These are phyloP conservation scores for Alternaria arbusti DNA, from an alignment of 2,329 filamentous ascomycete species.

Conservation along the genomic window DNA sequence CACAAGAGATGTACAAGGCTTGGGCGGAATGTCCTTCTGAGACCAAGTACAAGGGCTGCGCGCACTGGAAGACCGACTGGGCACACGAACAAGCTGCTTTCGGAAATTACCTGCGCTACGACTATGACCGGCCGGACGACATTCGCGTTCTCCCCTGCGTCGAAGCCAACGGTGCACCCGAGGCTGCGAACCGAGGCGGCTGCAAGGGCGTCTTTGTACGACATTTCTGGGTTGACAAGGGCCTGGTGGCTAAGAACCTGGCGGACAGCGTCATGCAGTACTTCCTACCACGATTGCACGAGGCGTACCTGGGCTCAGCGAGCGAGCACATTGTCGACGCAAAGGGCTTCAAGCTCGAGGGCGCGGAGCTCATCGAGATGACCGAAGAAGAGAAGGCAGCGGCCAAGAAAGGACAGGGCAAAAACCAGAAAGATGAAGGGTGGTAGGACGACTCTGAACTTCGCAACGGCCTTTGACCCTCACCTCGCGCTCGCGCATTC, in stretches of 20 bases:
- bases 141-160: conserved; percentile 48
- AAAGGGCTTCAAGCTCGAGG: conserved; percentile 43
- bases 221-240: conserved; percentile 50
- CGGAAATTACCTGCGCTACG: conserved; percentile 48
- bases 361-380: conserved; percentile 41
- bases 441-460: conserved; percentile 22
- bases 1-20: conserved; percentile 47
- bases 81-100: conserved; percentile 50
- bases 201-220: conserved; percentile 49
- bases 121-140: conserved; percentile 46
- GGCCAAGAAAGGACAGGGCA: conserved; percentile 24
- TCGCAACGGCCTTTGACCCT: neutral
- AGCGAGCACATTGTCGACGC: conserved; percentile 42
- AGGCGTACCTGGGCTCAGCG: conserved; percentile 37
- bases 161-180: conserved; percentile 48
- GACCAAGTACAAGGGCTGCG: conserved; percentile 43
- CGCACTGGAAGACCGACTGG: conserved; percentile 45
- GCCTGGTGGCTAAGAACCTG: conserved; percentile 38
- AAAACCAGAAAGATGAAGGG: conserved; percentile 47
- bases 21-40: conserved; percentile 49
- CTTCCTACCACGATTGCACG: conserved; percentile 43
- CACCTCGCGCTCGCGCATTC: neutral
- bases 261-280: conserved; percentile 47
- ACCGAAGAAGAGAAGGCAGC: conserved; percentile 39
- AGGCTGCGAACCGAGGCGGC: conserved; percentile 40